A percentile compares a stretch with the other conserved stretches of the same genome.
phyloP scores from a whole-genome alignment of 306 rosid genomes.

The Corylus avellana region DNA sequence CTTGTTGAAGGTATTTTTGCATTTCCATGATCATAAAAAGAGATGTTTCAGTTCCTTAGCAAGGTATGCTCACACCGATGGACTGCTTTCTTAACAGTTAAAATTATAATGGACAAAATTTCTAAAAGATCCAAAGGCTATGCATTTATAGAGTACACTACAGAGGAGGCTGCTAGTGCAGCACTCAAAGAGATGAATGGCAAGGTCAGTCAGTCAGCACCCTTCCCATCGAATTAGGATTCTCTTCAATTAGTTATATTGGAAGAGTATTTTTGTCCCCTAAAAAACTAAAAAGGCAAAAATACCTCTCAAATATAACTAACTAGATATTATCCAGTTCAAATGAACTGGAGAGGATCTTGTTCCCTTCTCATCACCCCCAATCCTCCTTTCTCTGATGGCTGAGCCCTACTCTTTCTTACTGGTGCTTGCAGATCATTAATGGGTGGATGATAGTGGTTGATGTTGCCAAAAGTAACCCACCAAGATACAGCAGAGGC shows the following conservation, averaged over 20 bases:
- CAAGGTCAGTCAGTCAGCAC: conserved; percentile 47
- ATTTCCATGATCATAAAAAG: neutral
- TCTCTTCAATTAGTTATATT: no score
- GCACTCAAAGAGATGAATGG: conserved; percentile 95
- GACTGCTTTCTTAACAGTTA: conserved; percentile 52
- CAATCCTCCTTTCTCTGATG: neutral
- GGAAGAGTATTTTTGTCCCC: no score
- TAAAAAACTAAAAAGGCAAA: no score
- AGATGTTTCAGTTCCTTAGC: conserved; percentile 5
- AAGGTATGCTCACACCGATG: conserved; percentile 16
- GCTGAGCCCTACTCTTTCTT: conserved; percentile 11
- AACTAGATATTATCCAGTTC: no score
- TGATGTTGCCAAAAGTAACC: conserved; percentile 72
- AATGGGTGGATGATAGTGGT: conserved; percentile 97
- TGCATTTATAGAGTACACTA: conserved; percentile 84
- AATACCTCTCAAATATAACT: no score
- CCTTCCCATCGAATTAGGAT: neutral
- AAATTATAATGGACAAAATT: conserved; percentile 84
- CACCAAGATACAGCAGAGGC: conserved; percentile 47
- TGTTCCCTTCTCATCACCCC: neutral
- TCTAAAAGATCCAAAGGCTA: conserved; percentile 94
- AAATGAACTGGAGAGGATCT: no score
- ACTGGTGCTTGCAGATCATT: conserved; percentile 60
- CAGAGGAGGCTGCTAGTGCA: conserved; percentile 80
- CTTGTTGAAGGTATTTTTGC: conserved; percentile 66